Conservation (phyloP, 139 green algal species). For the Klebsormidium nitens region DNA sequence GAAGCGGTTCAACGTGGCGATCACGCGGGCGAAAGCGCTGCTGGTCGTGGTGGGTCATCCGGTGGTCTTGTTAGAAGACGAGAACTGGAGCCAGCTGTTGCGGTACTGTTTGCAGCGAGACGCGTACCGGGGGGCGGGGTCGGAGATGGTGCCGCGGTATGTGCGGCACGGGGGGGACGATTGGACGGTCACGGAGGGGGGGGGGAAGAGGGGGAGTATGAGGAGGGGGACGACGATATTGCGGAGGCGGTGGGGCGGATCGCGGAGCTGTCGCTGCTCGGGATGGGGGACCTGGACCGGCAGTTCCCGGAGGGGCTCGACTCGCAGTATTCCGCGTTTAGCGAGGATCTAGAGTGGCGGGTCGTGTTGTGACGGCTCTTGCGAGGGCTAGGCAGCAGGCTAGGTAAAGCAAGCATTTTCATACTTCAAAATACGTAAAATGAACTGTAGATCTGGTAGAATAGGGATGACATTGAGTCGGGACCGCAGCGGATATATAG, state of each 20-base stretch:
- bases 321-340: constrained; percentile 44
- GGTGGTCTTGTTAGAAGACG: constrained; percentile 52
- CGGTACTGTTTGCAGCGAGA: constrained; percentile 49
- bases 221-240: constrained; percentile 29
- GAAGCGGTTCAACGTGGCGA: constrained; percentile 87
- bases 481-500: too few species aligned
- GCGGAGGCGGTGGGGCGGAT: constrained; percentile 2
- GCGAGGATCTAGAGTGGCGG: constrained; percentile 55
- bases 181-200: not conserved
- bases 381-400: not conserved
- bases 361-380: constrained; percentile 47
- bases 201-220: constrained; percentile 7
- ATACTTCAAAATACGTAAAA: not conserved
- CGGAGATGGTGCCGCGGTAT: constrained; percentile 6
- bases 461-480: too few species aligned
- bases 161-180: not conserved
- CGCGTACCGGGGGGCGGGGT: constrained; percentile 12
- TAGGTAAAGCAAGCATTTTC: not conserved
- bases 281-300: constrained; percentile 37
- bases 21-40: constrained; percentile 72
- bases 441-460: too few species aligned
- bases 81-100: constrained; percentile 68
- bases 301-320: constrained; percentile 48
- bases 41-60: constrained; percentile 78
- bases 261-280: constrained; percentile 58